Conservation (phyloP, 148 eudicot genomes). For the Fagopyrum homotropicum region DNA sequence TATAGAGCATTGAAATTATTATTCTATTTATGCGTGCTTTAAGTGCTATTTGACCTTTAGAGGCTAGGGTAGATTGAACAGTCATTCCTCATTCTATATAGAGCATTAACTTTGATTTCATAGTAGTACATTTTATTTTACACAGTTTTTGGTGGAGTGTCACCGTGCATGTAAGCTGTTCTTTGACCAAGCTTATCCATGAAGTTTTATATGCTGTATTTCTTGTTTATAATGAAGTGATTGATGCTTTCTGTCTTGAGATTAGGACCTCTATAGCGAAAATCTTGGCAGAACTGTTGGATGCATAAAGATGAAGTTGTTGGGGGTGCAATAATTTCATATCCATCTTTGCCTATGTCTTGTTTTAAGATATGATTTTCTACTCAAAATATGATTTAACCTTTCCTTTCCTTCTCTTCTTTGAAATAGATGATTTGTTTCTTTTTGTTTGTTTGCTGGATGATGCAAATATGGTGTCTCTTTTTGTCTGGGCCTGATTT, state of each 20-base stretch:
- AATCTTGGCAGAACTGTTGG: background rate
- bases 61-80: background rate
- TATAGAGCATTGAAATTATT: background rate
- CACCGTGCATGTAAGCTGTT: background rate
- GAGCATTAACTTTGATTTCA: background rate
- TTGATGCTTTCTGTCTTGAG: background rate
- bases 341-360: background rate
- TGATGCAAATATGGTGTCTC: background rate
- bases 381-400: background rate
- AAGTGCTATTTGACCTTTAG: background rate
- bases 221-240: background rate
- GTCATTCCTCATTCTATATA: background rate
- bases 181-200: background rate
- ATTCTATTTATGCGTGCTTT: background rate
- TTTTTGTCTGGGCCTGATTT: background rate
- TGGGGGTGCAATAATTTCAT: background rate
- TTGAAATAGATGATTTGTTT: background rate
- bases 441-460: background rate
- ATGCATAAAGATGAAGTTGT: background rate
- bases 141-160: background rate
- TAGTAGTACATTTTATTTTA: background rate
- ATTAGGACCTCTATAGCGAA: background rate
- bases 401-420: background rate
- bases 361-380: background rate
- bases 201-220: constrained; percentile 1